Conservation (phyloP, 257 asterid species). For the Solanum arcanum region DNA sequence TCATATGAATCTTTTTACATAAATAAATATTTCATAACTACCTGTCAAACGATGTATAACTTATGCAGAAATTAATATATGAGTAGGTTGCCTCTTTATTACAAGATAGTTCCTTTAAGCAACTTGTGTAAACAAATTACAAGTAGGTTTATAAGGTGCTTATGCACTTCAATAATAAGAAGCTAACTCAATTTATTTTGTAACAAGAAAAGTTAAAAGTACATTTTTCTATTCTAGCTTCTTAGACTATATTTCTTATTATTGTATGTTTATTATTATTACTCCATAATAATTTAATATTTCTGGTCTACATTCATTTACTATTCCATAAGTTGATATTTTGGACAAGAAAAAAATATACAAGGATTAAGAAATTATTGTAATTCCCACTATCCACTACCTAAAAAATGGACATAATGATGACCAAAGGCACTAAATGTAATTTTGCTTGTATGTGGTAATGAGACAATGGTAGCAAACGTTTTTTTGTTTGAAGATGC, state of each 20-base stretch:
- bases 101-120: not conserved
- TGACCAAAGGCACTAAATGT: not conserved
- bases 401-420: not conserved
- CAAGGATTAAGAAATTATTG: not conserved
- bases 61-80: too few relatives aligned
- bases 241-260: not conserved
- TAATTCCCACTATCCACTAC: not conserved
- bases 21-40: too few relatives aligned
- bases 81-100: too few relatives aligned
- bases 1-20: too few relatives aligned
- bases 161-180: not conserved
- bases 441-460: not conserved
- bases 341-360: not conserved
- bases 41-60: too few relatives aligned
- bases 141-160: not conserved
- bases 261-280: not conserved
- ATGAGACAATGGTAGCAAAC: not conserved
- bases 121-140: not conserved
- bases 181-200: not conserved
- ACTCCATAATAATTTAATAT: not conserved
- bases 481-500: not conserved
- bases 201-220: too few relatives aligned
- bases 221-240: too few relatives aligned
- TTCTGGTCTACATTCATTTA: not conserved
- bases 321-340: not conserved